phyloP scores from a whole-genome alignment of 2,329 filamentous ascomycete genomes.

The Escovopsis weberi region DNA sequence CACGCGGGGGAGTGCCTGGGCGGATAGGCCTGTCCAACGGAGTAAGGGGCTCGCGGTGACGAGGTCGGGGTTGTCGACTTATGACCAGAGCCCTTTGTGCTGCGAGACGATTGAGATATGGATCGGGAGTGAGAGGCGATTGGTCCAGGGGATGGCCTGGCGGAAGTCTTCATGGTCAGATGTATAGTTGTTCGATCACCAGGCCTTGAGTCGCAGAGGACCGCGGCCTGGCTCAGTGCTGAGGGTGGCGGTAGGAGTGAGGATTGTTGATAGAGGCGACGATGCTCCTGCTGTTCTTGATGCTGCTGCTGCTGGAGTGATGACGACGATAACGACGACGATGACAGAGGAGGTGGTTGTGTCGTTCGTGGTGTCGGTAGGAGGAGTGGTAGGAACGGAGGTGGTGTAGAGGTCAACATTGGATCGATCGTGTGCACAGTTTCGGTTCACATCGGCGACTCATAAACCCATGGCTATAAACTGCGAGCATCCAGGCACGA shows the following conservation, averaged over 20 bases:
- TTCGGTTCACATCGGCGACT: slow-evolving; percentile 2
- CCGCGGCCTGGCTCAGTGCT: slow-evolving; percentile 4
- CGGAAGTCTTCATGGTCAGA: slow-evolving; percentile 32
- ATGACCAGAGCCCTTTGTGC: slow-evolving; percentile 15
- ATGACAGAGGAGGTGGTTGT: no score
- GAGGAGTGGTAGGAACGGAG: neutral
- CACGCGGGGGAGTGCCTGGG: slow-evolving; percentile 32
- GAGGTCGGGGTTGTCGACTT: slow-evolving; percentile 36
- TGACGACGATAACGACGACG: no score
- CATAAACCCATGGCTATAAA: slow-evolving; percentile 1
- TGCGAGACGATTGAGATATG: slow-evolving; percentile 27
- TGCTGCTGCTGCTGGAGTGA: no score
- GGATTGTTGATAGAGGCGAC: no score
- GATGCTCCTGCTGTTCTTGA: no score
- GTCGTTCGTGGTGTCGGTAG: no score
- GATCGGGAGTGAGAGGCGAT: slow-evolving; percentile 18
- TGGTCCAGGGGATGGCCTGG: slow-evolving; percentile 22
- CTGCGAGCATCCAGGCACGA: no score
- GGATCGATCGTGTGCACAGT: neutral
- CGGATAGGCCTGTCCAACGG: slow-evolving; percentile 39
- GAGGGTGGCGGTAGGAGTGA: neutral
- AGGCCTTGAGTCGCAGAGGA: slow-evolving; percentile 20
- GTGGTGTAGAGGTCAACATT: slow-evolving; percentile 1
- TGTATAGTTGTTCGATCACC: slow-evolving; percentile 23
- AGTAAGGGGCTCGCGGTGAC: slow-evolving; percentile 36